Percentiles rank a stretch among this genome's conserved stretches.
Evolutionary conservation across 73 alveolate genomes (phyloP).

Genomic region (Durusdinium trenchii): DNA sequence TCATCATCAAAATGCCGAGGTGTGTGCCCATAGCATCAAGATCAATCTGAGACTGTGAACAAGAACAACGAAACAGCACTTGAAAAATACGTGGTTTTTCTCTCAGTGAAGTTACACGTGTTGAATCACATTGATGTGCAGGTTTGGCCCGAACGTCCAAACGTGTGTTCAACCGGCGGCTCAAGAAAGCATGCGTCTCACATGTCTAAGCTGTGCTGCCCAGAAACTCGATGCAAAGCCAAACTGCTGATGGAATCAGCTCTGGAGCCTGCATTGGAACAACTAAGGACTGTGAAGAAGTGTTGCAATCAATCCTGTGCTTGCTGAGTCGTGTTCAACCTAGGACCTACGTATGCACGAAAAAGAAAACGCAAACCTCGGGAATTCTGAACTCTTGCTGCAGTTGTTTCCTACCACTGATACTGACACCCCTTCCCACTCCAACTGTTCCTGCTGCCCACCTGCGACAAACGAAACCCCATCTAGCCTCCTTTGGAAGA

Average conservation of each 20-base stretch:
- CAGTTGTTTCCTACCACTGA: not conserved
- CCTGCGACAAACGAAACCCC: not conserved
- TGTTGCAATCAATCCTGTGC: not conserved
- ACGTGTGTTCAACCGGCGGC: too few species aligned
- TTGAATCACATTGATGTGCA: too few species aligned
- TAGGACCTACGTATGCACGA: too few species aligned
- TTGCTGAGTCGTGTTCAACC: not conserved
- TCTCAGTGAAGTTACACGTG: not conserved
- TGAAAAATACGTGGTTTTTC: not conserved
- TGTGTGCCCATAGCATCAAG: slow-evolving; percentile 32
- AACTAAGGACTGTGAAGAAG: not conserved
- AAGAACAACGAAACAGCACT: not conserved
- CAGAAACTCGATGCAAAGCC: slow-evolving; percentile 50
- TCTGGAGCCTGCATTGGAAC: slow-evolving; percentile 52
- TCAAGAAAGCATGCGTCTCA: too few species aligned
- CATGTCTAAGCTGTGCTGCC: not conserved
- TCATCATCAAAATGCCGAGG: too few species aligned
- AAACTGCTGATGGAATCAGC: slow-evolving; percentile 67
- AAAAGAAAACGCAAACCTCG: not conserved
- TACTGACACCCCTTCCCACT: not conserved
- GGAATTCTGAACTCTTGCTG: too few species aligned
- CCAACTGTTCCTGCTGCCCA: too few species aligned
- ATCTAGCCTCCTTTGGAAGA: not conserved
- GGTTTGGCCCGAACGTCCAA: too few species aligned
- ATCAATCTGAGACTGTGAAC: not conserved